phyloP scores from a whole-genome alignment of 108 stramenopile species.

The Stephanodiscus minutulus region DNA sequence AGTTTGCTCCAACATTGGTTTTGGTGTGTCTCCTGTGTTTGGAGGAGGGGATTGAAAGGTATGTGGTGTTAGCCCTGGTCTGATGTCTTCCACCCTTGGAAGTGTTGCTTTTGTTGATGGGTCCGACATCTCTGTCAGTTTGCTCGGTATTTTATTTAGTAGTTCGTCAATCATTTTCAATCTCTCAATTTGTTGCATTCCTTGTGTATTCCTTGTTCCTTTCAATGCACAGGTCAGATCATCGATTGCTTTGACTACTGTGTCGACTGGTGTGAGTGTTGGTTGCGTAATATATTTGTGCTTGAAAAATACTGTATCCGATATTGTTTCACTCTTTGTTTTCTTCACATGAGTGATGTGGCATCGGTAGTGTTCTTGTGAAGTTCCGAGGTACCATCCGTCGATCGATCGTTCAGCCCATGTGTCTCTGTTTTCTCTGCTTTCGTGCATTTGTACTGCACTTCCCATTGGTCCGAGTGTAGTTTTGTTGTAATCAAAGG shows the following conservation, averaged over 20 bases:
- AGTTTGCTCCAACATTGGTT: too few species aligned
- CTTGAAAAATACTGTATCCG: conserved; percentile 1
- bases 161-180: neutral
- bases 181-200: too few species aligned
- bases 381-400: neutral
- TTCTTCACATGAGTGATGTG: neutral
- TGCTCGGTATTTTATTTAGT: neutral
- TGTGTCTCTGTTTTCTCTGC: neutral
- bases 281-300: conserved; percentile 6
- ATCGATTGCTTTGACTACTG: neutral
- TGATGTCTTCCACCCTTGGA: too few species aligned
- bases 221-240: neutral
- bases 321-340: neutral
- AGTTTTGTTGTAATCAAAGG: conserved; percentile 49
- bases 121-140: too few species aligned
- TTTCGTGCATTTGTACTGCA: neutral
- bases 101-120: too few species aligned
- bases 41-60: too few species aligned
- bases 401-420: neutral
- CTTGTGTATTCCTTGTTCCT: neutral
- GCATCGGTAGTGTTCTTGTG: neutral
- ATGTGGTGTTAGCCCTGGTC: too few species aligned
- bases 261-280: neutral
- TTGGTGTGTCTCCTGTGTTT: too few species aligned
- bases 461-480: conserved; percentile 35